Conservation (phyloP, 306 rosid genomes). For the Lotus japonicus region DNA sequence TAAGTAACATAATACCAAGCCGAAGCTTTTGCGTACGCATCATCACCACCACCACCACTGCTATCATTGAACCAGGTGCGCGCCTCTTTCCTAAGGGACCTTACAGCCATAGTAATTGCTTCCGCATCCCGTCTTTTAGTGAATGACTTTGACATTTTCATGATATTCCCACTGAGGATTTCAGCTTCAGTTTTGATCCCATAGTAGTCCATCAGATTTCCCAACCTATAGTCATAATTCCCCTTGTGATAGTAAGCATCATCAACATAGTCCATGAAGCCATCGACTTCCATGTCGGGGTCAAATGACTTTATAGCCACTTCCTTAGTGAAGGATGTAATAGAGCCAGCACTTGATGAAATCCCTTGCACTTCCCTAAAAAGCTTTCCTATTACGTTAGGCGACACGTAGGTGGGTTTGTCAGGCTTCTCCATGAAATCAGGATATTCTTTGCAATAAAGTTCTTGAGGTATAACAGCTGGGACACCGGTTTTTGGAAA, state of each 20-base stretch:
- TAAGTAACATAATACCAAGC: constrained; percentile 88
- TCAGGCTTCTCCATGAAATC: constrained; percentile 83
- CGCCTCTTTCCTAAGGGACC: constrained; percentile 69
- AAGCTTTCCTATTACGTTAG: constrained; percentile 65
- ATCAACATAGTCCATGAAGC: constrained; percentile 54
- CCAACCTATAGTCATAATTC: constrained; percentile 69
- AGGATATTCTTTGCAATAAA: constrained; percentile 61
- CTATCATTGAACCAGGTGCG: constrained; percentile 64
- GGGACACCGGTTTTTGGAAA: constrained; percentile 86
- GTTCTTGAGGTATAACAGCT: constrained; percentile 47
- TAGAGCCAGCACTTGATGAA: constrained; percentile 19
- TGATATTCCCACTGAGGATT: constrained; percentile 57
- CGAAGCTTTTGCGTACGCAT: constrained; percentile 67
- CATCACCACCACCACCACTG: constrained; percentile 11
- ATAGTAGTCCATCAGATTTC: constrained; percentile 71
- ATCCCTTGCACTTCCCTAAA: constrained; percentile 51
- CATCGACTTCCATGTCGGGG: constrained; percentile 67
- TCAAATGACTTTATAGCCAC: constrained; percentile 51
- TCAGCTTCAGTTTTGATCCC: constrained; percentile 83
- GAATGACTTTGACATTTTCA: constrained; percentile 52
- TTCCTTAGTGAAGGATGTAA: constrained; percentile 35
- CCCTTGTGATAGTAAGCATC: constrained; percentile 59
- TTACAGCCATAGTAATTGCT: constrained; percentile 54
- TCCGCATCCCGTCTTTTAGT: constrained; percentile 56
- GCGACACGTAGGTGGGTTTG: constrained; percentile 46